Base-by-base conservation (phyloP, 129 eudicot genomes). In the Pulicaria dysenterica region DNA sequence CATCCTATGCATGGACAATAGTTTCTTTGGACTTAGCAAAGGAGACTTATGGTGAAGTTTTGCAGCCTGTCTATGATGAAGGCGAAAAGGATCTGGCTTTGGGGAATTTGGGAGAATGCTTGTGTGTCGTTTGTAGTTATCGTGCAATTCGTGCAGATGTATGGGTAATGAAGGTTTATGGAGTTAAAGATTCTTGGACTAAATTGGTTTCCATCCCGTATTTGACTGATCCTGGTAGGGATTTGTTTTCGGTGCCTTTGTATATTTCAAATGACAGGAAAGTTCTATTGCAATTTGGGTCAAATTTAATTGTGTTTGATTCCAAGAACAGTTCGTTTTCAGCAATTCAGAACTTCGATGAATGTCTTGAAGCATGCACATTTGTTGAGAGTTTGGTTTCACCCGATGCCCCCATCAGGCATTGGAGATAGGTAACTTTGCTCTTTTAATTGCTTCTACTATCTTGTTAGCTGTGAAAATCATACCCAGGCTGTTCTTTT, bases 111-210 rank as follows among this genome's bases (percentile, higher is more conserved):
- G 81, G 79, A 42, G 83, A 64, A 9, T 78, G 76, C 51, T 70
- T 89, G 77, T 77, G 75, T 69, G 83, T 89, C 41, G 80, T 89
- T 57, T 81, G 77, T 79, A 58, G 71, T 43, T 73, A 73, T 69
- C 43, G 11, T 4, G 74, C 49, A 54, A 44, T 12, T 24, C 72
- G 65, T 10, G 73, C 74, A 2, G 90, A 86, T 80, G 51, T 89
- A 10, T 89, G 96, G 96, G 77, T 82, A 45, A 76, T 89, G 90
- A 86, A 82, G 77, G 92, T 67, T 13, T 84, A 89, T 59, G 96
- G 96, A 3, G 84, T 77, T 48, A 75, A 63, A 60, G 90, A 86
- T 63, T 89, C 96, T 70, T 89, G 96, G 96, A 77, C 77, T 43
- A 89, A 82, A 67, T 41, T 89, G 71, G 81, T 75, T 80, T 74